Conservation (phyloP, 2,329 filamentous ascomycete genomes). For the Seiridium cupressi region DNA sequence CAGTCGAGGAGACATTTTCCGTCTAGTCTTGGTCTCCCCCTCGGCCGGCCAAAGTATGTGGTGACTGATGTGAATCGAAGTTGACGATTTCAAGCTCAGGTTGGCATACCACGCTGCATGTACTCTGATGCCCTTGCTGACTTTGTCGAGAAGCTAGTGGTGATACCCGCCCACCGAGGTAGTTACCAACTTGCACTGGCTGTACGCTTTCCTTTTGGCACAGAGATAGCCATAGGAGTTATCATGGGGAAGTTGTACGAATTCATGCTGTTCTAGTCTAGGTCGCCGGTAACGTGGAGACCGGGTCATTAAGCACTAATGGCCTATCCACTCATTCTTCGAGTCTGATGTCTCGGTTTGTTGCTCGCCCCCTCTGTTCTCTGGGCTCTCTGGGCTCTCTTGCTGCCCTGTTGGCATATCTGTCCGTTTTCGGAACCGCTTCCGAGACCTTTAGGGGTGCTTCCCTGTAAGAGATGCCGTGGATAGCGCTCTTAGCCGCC, state of each 20-base stretch:
- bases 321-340: background rate
- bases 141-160: background rate
- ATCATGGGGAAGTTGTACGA: background rate
- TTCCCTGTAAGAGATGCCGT: conserved; percentile 26
- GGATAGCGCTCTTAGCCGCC: conserved; percentile 43
- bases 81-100: background rate
- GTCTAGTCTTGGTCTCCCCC: too few species aligned
- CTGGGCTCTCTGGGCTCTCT: background rate
- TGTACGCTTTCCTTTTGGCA: background rate
- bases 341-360: background rate
- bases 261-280: background rate
- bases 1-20: too few species aligned
- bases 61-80: background rate
- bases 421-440: conserved; percentile 11
- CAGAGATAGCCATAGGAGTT: background rate
- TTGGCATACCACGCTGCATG: background rate
- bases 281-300: background rate
- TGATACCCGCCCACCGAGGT: background rate
- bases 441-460: conserved; percentile 21
- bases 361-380: background rate
- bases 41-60: too few species aligned
- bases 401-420: background rate
- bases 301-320: background rate
- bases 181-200: background rate
- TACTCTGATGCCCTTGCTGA: background rate